Percentiles rank a stretch among this genome's conserved stretches.
phyloP scores from a whole-genome alignment of 768 basidiomycete genomes.

The Lactarius tabidus region DNA sequence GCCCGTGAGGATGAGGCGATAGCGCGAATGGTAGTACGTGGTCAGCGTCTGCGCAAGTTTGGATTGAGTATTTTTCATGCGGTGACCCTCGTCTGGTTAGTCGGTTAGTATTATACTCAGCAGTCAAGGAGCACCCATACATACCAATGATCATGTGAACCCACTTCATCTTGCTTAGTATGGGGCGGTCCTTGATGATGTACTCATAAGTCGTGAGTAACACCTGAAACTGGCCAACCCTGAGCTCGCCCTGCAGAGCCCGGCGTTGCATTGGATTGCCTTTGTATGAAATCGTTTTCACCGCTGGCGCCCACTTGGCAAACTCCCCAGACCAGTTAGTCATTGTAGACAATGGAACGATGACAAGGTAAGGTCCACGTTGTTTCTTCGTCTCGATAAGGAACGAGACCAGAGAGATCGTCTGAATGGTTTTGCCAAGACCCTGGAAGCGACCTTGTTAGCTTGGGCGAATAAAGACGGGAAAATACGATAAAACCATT shows the following conservation, averaged over 20 bases:
- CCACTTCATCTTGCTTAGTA: constrained; percentile 90
- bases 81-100: constrained; percentile 87
- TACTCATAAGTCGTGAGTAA: constrained; percentile 95
- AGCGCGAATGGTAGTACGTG: constrained; percentile 88
- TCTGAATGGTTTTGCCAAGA: constrained; percentile 94
- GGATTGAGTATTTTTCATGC: constrained; percentile 94
- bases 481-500: constrained; percentile 53
- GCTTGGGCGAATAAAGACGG: neutral
- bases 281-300: constrained; percentile 82
- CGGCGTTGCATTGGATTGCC: constrained; percentile 85
- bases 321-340: constrained; percentile 98
- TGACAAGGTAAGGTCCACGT: constrained; percentile 92
- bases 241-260: constrained; percentile 69
- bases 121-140: constrained; percentile 37
- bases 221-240: constrained; percentile 83
- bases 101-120: constrained; percentile 3
- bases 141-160: constrained; percentile 94
- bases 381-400: constrained; percentile 88
- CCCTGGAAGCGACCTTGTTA: constrained; percentile 46
- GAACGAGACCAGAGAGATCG: constrained; percentile 92
- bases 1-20: constrained; percentile 91
- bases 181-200: constrained; percentile 94
- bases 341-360: constrained; percentile 94
- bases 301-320: constrained; percentile 90
- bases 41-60: constrained; percentile 89